Conservation (phyloP, 2,329 filamentous ascomycete genomes). For the Fusarium haematococcum region DNA sequence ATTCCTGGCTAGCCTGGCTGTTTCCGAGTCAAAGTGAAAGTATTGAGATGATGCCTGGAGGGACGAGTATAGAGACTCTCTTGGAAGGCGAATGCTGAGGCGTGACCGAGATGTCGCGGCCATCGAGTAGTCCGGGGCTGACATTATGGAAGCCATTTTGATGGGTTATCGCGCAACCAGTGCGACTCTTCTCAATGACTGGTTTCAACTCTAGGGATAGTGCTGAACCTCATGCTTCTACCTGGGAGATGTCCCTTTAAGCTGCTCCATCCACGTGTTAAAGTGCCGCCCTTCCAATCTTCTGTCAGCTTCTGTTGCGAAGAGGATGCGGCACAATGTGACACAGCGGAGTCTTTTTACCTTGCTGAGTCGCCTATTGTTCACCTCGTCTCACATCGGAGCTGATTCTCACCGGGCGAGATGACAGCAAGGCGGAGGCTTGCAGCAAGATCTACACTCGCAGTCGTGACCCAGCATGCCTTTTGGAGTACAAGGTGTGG, state of each 20-base stretch:
- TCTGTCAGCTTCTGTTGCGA: not conserved
- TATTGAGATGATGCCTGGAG: conserved; percentile 41
- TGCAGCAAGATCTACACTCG: conserved; percentile 22
- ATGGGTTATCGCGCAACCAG: not conserved
- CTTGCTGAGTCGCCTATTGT: conserved; percentile 19
- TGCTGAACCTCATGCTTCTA: not conserved
- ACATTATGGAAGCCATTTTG: conserved; percentile 46
- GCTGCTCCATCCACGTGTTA: not conserved
- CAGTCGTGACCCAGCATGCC: conserved; percentile 19
- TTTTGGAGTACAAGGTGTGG: conserved; percentile 18
- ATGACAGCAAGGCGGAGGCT: conserved; percentile 2
- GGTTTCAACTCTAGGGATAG: not conserved
- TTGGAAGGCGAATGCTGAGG: conserved; percentile 43
- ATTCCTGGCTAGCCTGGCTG: conserved; percentile 33
- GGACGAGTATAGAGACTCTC: conserved; percentile 40
- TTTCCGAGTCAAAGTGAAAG: conserved; percentile 41
- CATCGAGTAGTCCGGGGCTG: conserved; percentile 45
- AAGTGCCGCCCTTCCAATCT: not conserved
- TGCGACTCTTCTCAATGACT: not conserved
- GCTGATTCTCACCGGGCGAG: conserved; percentile 4
- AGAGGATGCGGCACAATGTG: conserved; percentile 11
- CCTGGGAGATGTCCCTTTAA: conserved; percentile 23
- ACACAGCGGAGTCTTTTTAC: conserved; percentile 18
- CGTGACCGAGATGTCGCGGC: conserved; percentile 37
- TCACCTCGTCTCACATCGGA: conserved; percentile 24